Evolutionary conservation across 2,329 filamentous ascomycete genomes (phyloP), one percentile per base, ranked within the genome.

Genomic region (Claviceps cyperi): DNA sequence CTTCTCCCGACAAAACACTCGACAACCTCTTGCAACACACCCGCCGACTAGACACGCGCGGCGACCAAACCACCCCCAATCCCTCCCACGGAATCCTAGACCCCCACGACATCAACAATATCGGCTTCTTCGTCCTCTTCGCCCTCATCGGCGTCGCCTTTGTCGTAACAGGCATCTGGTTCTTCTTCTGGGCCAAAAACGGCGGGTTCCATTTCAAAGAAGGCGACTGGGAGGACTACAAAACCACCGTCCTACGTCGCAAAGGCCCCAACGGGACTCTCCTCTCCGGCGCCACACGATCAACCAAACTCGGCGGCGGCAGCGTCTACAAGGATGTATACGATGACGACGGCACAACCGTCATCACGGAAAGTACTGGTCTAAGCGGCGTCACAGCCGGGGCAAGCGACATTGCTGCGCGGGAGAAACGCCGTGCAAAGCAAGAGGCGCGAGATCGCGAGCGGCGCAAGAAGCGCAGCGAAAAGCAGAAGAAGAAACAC

Each of bases 111-210:
- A 78, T 81, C 66, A 80, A 76, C 67, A 83, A 83, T 61, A 77
- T 74, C 19, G 86, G 81, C 52, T 80, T 95, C 59, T 86, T 97
- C 62, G 83, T 84, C 0, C 72, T 97, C 1, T 95, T 97, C 63
- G 91, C 86, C 11, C 65, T 96, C 17, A 80, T 97, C 48, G 88
- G 86, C 36, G 81, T 81, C 0, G 79, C 70, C 35, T 84, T 97
- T 62, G 84, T 92, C 22, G 52, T 86, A 3, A 77, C 74, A 0
- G 78, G 76, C 22, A 88, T 97, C 62, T 98, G 92, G 90, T 96
- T 98, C 76, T 97, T 98, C 77, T 94, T 94, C 76, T 94, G 87
- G 85, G 91, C 91, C 51, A 91, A 86, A 69, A 95, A 97, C 59
- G 92, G 92, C 54, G 92, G 92, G 14, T 96, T 97, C 71, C 72